Conservation (phyloP, 345 rosid species). For the Hypericum perforatum region DNA sequence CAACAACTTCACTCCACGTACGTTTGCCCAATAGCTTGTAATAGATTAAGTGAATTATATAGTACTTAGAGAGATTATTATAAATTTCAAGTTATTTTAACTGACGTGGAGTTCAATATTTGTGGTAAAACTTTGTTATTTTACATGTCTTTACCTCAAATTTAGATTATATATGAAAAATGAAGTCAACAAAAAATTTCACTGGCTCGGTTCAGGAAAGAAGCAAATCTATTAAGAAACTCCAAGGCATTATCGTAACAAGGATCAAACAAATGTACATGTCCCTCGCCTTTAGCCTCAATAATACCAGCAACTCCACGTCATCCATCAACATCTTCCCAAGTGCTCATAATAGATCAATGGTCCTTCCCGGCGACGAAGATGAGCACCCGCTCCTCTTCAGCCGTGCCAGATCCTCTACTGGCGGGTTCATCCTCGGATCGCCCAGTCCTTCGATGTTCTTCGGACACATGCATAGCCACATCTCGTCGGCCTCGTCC, state of each 20-base stretch:
- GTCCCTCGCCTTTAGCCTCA: slow-evolving; percentile 27
- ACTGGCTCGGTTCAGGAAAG: slow-evolving; percentile 8
- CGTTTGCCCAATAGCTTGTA: slow-evolving; percentile 2
- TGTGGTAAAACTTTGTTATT: no score
- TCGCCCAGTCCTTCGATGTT: slow-evolving; percentile 26
- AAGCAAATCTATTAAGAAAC: slow-evolving; percentile 17
- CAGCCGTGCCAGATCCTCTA: slow-evolving; percentile 24
- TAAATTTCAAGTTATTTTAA: no score
- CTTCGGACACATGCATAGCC: slow-evolving; percentile 32
- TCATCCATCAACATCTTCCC: slow-evolving; percentile 25
- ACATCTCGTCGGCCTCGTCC: slow-evolving; percentile 30
- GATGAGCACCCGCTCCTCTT: slow-evolving; percentile 25
- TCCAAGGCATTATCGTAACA: slow-evolving; percentile 15
- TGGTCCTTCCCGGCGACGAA: slow-evolving; percentile 34
- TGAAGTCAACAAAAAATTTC: neutral
- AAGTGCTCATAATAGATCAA: slow-evolving; percentile 20
- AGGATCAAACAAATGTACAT: slow-evolving; percentile 27
- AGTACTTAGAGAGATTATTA: no score
- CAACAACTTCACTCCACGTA: slow-evolving; percentile 5
- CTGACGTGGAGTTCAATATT: no score
- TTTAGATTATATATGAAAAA: no score
- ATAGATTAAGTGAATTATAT: no score
- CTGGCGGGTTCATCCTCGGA: slow-evolving; percentile 29
- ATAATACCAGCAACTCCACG: slow-evolving; percentile 17
- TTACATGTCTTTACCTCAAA: no score